Base-by-base conservation (phyloP, 2,329 filamentous ascomycete species). In the Aspergillus calidoustus region DNA sequence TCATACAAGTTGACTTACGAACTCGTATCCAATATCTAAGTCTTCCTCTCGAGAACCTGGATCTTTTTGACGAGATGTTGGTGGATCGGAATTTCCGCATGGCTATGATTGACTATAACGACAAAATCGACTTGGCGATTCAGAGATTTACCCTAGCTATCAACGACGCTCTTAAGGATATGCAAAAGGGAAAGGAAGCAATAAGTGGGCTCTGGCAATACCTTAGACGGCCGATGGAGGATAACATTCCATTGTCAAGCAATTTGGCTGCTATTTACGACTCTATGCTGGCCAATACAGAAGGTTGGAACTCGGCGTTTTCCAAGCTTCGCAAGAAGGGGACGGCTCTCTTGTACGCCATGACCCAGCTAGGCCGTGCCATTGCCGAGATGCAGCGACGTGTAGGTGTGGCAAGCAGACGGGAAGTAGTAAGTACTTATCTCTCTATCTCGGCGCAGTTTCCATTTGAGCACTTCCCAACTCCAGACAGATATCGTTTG, bases 251-350 rank as follows among this genome's bases (percentile, higher is more conserved):
- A 59, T 78, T 83, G 55, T 80, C 84, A 17, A 76, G 80, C 28
- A 87, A 89, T 52, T 85, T 91, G 23, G 83, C 85, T 41, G 88
- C 91, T 51, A 92, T 97, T 22, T 95, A 91, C 69, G 86, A 89
- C 46, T 92, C 93, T 43, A 98, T 98, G 93, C 90, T 91, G 71
- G 91, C 92, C 38, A 98, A 98, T 69, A 89, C 93, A 8, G 91
- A 96, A 66, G 93, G 93, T 48, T 98, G 94, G 94, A 87, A 89
- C 61, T 87, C 89, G 60, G 92, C 92, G 7, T 89, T 97, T 71
- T 84, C 88, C 57, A 89, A 90, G 58, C 82, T 97, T 62, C 89
- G 92, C 72, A 85, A 85, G 23, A 92, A 90, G 71, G 89, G 89
- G 15, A 86, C 89, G 64, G 84, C 86, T 49, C 81, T 97, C 28